phyloP scores from a whole-genome alignment of 495 filamentous ascomycete genomes.

The Daldinia caldariorum region DNA sequence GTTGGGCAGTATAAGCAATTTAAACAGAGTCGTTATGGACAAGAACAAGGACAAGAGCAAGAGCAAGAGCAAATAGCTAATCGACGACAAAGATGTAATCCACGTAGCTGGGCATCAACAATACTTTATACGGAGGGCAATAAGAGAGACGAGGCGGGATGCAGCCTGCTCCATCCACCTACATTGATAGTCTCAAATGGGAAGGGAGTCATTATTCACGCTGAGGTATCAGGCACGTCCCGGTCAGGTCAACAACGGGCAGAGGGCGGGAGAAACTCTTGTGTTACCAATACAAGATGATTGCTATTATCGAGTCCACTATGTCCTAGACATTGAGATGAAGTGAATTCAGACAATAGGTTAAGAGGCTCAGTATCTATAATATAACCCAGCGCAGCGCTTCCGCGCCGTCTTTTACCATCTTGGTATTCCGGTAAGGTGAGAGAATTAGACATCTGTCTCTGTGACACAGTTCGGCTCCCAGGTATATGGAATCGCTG shows the following conservation, averaged over 20 bases:
- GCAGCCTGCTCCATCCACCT: slow-evolving; percentile 31
- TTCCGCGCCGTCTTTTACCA: slow-evolving; percentile 34
- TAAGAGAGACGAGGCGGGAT: slow-evolving; percentile 2
- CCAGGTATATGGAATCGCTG: slow-evolving; percentile 49
- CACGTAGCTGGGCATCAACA: slow-evolving; percentile 22
- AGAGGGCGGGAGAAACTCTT: slow-evolving; percentile 38
- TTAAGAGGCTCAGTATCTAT: slow-evolving; percentile 29
- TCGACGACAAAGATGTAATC: slow-evolving; percentile 13
- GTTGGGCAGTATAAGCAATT: background rate
- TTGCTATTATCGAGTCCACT: slow-evolving; percentile 47
- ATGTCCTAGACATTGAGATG: slow-evolving; percentile 53
- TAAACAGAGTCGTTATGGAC: background rate
- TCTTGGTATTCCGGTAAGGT: slow-evolving; percentile 34
- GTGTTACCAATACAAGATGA: slow-evolving; percentile 48
- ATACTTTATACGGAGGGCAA: slow-evolving; percentile 27
- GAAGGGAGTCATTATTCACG: slow-evolving; percentile 33
- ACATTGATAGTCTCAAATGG: slow-evolving; percentile 20
- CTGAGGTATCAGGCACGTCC: slow-evolving; percentile 16
- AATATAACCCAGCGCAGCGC: slow-evolving; percentile 33
- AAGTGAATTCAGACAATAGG: slow-evolving; percentile 44
- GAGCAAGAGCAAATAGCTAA: slow-evolving; percentile 11
- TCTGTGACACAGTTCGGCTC: slow-evolving; percentile 43
- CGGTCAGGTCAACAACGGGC: slow-evolving; percentile 16
- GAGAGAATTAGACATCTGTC: slow-evolving; percentile 47
- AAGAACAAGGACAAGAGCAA: background rate